These are phyloP conservation scores for Andrographis paniculata DNA, from an alignment of 305 asterid species.

Conservation along the genomic window DNA sequence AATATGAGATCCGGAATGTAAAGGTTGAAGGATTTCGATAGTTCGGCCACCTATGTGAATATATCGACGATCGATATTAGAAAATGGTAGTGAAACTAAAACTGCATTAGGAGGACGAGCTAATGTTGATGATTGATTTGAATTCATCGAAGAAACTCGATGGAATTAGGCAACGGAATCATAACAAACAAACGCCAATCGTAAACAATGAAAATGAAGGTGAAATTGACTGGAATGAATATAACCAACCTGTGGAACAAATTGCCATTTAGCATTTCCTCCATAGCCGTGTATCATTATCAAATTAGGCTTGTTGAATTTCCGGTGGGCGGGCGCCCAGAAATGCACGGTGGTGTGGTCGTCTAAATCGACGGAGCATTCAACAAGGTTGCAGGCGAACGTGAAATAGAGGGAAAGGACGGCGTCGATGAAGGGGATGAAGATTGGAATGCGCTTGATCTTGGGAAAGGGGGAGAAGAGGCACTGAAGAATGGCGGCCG, in stretches of 20 bases:
- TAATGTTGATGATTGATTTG: too few relatives aligned
- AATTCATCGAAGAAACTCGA: too few relatives aligned
- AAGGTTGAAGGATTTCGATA: conserved; percentile 42
- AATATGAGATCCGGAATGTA: conserved; percentile 64
- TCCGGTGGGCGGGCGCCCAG: conserved; percentile 47
- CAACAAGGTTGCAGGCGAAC: conserved; percentile 40
- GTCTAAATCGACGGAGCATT: conserved; percentile 42
- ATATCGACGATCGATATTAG: too few relatives aligned
- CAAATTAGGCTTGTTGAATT: conserved; percentile 46
- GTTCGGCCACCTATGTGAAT: conserved; percentile 17
- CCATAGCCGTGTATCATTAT: conserved; percentile 65
- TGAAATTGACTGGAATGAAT: neutral
- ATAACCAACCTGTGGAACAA: conserved; percentile 32
- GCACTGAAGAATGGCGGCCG: conserved; percentile 21
- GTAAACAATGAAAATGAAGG: too few relatives aligned
- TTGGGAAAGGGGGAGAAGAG: conserved; percentile 26
- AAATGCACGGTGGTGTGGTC: conserved; percentile 56
- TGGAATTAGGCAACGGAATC: too few relatives aligned
- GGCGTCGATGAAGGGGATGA: conserved; percentile 35
- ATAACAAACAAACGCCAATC: too few relatives aligned
- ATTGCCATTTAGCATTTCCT: conserved; percentile 60
- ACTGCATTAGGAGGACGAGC: too few relatives aligned
- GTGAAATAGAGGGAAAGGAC: conserved; percentile 46
- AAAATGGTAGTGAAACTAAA: too few relatives aligned
- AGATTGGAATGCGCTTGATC: conserved; percentile 31